phyloP scores from a whole-genome alignment of 2,329 filamentous ascomycete genomes.

The Albifimbria verrucaria region DNA sequence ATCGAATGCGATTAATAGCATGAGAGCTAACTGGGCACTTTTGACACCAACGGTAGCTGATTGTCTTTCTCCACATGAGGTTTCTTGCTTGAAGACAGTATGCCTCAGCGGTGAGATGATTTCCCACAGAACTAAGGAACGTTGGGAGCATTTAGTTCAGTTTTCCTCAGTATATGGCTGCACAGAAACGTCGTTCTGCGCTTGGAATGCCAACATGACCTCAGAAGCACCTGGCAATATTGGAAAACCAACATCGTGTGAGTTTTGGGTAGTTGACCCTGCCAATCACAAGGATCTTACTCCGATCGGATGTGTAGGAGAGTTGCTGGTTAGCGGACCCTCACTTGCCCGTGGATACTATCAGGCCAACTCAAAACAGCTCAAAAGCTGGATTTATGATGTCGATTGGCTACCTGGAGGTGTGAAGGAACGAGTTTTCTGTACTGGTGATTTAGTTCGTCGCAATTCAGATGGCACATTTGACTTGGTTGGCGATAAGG shows the following conservation, averaged over 20 bases:
- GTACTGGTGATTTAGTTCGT: too few species aligned
- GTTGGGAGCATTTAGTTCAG: too few species aligned
- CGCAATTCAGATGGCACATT: too few species aligned
- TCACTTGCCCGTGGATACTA: constrained; percentile 49
- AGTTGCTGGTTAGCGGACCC: constrained; percentile 36
- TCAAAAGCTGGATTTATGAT: constrained; percentile 31
- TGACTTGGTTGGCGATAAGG: too few species aligned
- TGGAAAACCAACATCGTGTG: too few species aligned
- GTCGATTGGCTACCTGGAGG: constrained; percentile 10
- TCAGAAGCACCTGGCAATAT: too few species aligned
- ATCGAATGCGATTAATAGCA: constrained; percentile 9
- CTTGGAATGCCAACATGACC: background rate
- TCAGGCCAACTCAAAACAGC: constrained; percentile 29
- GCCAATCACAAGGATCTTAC: constrained; percentile 13
- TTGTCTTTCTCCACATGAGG: too few species aligned
- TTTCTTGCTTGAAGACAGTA: too few species aligned
- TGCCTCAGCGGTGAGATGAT: too few species aligned
- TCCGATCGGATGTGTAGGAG: constrained; percentile 21
- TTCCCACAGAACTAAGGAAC: too few species aligned
- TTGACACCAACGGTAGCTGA: constrained; percentile 21
- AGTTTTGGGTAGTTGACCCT: constrained; percentile 1
- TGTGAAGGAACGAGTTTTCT: background rate
- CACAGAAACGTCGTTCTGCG: background rate
- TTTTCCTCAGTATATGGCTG: too few species aligned
- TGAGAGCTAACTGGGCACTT: constrained; percentile 15